phyloP scores from a whole-genome alignment of 2,329 filamentous ascomycete species.

The Alternaria brassicae region DNA sequence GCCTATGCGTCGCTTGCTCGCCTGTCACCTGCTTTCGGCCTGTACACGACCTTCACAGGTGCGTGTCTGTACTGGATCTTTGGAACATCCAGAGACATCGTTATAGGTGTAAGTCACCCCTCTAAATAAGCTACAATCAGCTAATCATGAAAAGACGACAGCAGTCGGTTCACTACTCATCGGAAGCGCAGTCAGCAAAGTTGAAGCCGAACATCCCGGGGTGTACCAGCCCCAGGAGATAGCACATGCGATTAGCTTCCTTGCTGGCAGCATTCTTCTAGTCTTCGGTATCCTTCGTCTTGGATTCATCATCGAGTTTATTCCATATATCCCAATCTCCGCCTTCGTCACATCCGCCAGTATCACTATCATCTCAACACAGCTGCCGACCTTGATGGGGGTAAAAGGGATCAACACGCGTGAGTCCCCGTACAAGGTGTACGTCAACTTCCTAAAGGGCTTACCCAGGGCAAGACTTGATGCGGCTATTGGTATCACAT shows the following conservation, averaged over 20 bases:
- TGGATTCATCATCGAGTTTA: conserved; percentile 92
- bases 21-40: conserved; percentile 77
- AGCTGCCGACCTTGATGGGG: conserved; percentile 81
- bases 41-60: conserved; percentile 95
- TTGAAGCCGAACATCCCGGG: conserved; percentile 64
- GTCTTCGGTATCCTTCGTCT: conserved; percentile 79
- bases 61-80: conserved; percentile 96
- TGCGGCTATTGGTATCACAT: conserved; percentile 86
- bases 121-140: not conserved
- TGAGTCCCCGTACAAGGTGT: conserved; percentile 78
- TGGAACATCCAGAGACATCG: conserved; percentile 96
- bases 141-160: conserved; percentile 68
- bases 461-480: conserved; percentile 74
- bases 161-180: conserved; percentile 92
- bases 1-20: conserved; percentile 86
- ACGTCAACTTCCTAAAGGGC: conserved; percentile 81
- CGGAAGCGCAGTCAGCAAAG: conserved; percentile 76
- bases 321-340: conserved; percentile 86
- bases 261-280: conserved; percentile 78
- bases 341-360: conserved; percentile 98
- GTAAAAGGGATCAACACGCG: conserved; percentile 76
- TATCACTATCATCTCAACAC: conserved; percentile 83
- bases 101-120: conserved; percentile 74
- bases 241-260: conserved; percentile 78
- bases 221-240: conserved; percentile 68